Conservation (phyloP, 306 rosid species). For the Sophora flavescens region DNA sequence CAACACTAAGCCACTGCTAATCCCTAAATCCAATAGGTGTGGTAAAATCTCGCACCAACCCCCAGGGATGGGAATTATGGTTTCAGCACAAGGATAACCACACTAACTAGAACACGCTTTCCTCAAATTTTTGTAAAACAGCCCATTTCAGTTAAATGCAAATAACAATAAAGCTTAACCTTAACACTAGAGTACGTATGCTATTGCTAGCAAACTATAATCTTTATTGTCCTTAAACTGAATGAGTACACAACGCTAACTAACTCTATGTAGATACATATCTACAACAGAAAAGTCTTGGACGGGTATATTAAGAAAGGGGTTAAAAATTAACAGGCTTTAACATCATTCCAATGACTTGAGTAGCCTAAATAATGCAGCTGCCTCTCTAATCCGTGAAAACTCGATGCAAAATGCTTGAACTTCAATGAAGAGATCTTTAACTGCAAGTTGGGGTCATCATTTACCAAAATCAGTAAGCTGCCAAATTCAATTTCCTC, state of each 20-base stretch:
- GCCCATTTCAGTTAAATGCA: constrained; percentile 27
- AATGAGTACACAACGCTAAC: constrained; percentile 44
- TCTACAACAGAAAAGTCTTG: constrained; percentile 54
- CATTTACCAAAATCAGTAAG: constrained; percentile 42
- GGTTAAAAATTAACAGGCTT: background rate
- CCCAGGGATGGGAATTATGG: background rate
- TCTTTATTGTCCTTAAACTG: constrained; percentile 45
- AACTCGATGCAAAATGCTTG: constrained; percentile 96
- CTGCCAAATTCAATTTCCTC: constrained; percentile 13
- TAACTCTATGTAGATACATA: constrained; percentile 51
- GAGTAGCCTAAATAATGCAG: constrained; percentile 89
- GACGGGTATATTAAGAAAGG: background rate
- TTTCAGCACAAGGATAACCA: background rate
- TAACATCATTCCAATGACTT: constrained; percentile 76
- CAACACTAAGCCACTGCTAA: background rate
- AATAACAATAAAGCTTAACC: constrained; percentile 7
- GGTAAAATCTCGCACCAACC: background rate
- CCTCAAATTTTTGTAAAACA: background rate
- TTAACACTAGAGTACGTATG: background rate
- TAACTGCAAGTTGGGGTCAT: constrained; percentile 63
- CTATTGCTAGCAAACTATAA: constrained; percentile 36
- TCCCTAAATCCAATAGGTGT: background rate
- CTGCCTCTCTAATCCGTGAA: constrained; percentile 93
- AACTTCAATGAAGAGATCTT: constrained; percentile 92
- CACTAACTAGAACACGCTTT: no score